phyloP scores from a whole-genome alignment of 257 asterid genomes.

The Oldenlandia corymbosa region DNA sequence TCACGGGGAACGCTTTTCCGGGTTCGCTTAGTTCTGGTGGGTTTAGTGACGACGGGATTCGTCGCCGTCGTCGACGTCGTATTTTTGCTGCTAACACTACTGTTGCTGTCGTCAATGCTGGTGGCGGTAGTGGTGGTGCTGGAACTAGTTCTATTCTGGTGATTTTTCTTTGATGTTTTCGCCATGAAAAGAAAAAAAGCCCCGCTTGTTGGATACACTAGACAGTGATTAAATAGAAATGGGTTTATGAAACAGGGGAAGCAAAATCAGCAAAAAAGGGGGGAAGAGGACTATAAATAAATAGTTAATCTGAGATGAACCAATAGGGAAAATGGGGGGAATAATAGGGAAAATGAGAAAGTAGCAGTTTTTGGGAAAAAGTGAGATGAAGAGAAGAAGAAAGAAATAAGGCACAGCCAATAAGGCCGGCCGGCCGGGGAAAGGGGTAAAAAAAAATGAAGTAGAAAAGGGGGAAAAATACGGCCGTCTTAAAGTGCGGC shows the following conservation, averaged over 20 bases:
- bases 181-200: conserved; percentile 39
- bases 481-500: conserved; percentile 52
- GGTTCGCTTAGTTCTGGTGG: conserved; percentile 32
- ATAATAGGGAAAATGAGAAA: background rate
- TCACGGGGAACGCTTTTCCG: conserved; percentile 72
- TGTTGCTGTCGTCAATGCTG: conserved; percentile 1
- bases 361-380: conserved; percentile 10
- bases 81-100: background rate
- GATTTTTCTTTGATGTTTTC: conserved; percentile 46
- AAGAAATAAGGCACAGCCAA: conserved; percentile 5
- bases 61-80: background rate
- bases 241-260: background rate
- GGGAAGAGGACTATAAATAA: background rate
- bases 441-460: too few species aligned
- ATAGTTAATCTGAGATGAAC: background rate
- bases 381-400: conserved; percentile 18
- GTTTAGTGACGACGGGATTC: conserved; percentile 14
- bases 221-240: background rate
- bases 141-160: conserved; percentile 18
- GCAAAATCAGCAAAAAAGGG: background rate
- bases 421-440: conserved; percentile 31
- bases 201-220: background rate
- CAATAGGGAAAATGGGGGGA: background rate
- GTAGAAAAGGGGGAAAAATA: too few species aligned
- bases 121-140: conserved; percentile 1